Percentiles rank a stretch among this genome's conserved stretches.
phyloP scores from a whole-genome alignment of 352 stramenopile species.

The Lagenidium giganteum region DNA sequence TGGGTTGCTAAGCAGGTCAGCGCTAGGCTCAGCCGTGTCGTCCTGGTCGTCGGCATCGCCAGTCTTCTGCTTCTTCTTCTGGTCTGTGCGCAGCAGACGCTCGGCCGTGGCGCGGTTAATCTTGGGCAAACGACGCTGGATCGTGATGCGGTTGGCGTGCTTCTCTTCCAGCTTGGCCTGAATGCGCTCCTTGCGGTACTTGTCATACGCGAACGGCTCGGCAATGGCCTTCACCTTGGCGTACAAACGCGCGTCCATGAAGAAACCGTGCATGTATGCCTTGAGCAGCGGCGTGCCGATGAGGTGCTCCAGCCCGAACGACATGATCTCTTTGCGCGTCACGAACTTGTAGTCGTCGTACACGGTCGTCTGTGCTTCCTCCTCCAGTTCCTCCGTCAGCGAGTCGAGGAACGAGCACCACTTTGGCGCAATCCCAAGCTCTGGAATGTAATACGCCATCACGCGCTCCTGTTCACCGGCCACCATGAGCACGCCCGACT shows the following conservation, averaged over 20 bases:
- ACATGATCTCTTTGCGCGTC: conserved; percentile 91
- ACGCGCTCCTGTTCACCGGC: conserved; percentile 96
- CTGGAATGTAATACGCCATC: conserved; percentile 98
- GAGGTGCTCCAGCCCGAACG: conserved; percentile 96
- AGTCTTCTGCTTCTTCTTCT: conserved; percentile 63
- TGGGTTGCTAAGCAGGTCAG: conserved; percentile 56
- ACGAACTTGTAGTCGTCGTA: conserved; percentile 99
- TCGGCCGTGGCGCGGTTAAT: conserved; percentile 89
- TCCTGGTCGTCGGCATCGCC: conserved; percentile 23
- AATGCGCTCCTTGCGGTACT: conserved; percentile 96
- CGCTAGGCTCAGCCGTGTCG: conserved; percentile 16
- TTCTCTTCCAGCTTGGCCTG: conserved; percentile 91
- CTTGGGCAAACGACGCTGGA: conserved; percentile 83
- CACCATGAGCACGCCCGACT: conserved; percentile 95
- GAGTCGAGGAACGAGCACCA: conserved; percentile 99
- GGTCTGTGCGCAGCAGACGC: conserved; percentile 62
- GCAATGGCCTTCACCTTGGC: conserved; percentile 94
- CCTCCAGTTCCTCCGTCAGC: conserved; percentile 98
- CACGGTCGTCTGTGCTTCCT: conserved; percentile 90
- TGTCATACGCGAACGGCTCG: conserved; percentile 97
- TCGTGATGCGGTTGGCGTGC: conserved; percentile 86
- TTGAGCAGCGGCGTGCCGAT: conserved; percentile 96
- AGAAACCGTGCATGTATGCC: conserved; percentile 99
- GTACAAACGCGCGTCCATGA: conserved; percentile 99
- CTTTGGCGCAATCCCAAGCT: conserved; percentile 95